Evolutionary conservation across 2,329 filamentous ascomycete species (phyloP).

Genomic region (Colletotrichum kahawae): DNA sequence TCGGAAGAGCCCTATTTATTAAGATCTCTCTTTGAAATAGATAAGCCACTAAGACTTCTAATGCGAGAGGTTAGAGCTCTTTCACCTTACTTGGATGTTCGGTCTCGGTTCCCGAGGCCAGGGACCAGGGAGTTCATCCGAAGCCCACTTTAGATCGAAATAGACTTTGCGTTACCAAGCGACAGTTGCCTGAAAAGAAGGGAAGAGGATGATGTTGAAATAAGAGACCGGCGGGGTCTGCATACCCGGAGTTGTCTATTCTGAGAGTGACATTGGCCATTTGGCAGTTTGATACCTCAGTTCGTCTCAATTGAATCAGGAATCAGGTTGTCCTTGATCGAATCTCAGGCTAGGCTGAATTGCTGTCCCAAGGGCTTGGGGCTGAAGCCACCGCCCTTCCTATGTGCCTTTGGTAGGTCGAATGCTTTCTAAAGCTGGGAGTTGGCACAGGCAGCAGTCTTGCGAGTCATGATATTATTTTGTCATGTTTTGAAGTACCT

Average conservation of each 20-base stretch:
- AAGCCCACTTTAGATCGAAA: neutral
- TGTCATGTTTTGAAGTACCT: neutral
- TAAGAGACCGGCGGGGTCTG: neutral
- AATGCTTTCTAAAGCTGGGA: neutral
- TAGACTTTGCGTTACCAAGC: neutral
- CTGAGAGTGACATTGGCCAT: neutral
- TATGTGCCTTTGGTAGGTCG: neutral
- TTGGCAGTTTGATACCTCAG: neutral
- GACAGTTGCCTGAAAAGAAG: neutral
- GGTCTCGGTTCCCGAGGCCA: neutral
- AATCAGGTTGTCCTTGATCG: neutral
- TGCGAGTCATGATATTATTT: neutral
- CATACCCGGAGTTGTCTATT: neutral
- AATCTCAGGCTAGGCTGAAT: neutral
- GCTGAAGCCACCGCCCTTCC: neutral
- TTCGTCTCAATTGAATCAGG: neutral
- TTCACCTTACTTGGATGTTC: neutral
- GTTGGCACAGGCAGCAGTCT: fast-evolving
- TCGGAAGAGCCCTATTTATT: neutral
- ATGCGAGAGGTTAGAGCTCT: neutral
- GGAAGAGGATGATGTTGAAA: neutral
- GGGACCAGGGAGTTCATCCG: neutral
- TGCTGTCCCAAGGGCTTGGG: neutral
- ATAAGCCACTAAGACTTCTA: neutral
- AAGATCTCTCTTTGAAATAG: neutral